phyloP scores from a whole-genome alignment of 805 yeast species.

The Kodamaea neixiangensis region DNA sequence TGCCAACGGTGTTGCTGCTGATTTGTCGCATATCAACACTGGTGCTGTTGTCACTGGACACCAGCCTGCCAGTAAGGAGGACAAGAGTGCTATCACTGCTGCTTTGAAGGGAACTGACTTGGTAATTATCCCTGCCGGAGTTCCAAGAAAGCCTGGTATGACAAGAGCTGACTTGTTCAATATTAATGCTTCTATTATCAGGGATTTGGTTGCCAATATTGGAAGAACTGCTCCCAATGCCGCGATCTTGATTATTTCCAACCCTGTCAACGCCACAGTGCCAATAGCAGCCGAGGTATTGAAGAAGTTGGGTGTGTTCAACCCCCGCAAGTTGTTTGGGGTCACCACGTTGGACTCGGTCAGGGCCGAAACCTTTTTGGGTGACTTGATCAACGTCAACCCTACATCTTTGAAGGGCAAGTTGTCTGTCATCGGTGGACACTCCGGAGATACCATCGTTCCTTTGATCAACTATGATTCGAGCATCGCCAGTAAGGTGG shows the following conservation, averaged over 20 bases:
- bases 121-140: slow-evolving; percentile 50
- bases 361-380: slow-evolving; percentile 49
- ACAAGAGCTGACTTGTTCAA: slow-evolving; percentile 49
- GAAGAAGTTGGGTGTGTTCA: slow-evolving; percentile 47
- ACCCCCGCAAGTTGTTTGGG: slow-evolving; percentile 47
- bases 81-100: slow-evolving; percentile 34
- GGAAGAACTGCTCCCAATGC: slow-evolving; percentile 43
- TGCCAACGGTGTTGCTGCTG: slow-evolving; percentile 50
- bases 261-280: slow-evolving; percentile 49
- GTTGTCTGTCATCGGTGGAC: slow-evolving; percentile 48
- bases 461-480: slow-evolving; percentile 32
- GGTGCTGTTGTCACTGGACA: slow-evolving; percentile 42
- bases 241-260: slow-evolving; percentile 46
- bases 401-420: slow-evolving; percentile 39
- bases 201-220: slow-evolving; percentile 44
- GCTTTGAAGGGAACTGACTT: slow-evolving; percentile 42
- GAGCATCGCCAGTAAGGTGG: slow-evolving; percentile 20
- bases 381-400: slow-evolving; percentile 32
- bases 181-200: slow-evolving; percentile 46
- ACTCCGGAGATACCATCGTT: slow-evolving; percentile 49
- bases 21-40: slow-evolving; percentile 44
- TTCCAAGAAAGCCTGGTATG: slow-evolving; percentile 52
- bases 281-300: slow-evolving; percentile 52
- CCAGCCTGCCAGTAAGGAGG: slow-evolving; percentile 42
- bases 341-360: slow-evolving; percentile 49